These are phyloP conservation scores for Amphirosellinia nigrospora DNA, from an alignment of 495 filamentous ascomycete species.

Conservation along the genomic window DNA sequence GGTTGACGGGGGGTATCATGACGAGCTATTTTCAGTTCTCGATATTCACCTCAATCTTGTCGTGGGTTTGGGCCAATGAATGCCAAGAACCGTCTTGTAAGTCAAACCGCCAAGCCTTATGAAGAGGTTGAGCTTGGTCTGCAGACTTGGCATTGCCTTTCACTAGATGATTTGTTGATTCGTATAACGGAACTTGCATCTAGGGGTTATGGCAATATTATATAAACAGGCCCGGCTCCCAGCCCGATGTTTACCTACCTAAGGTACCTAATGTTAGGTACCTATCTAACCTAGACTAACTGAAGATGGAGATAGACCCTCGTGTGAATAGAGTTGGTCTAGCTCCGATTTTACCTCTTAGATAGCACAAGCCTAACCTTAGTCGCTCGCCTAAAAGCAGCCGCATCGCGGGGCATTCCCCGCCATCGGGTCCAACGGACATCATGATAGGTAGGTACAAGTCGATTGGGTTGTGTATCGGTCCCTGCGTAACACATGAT, in stretches of 20 bases:
- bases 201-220: background rate
- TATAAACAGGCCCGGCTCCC: no score
- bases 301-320: background rate
- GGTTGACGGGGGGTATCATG: background rate
- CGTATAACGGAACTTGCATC: background rate
- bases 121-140: background rate
- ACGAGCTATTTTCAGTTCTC: background rate
- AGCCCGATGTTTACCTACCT: no score
- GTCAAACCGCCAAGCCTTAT: slow-evolving; percentile 4
- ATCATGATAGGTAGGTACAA: slow-evolving; percentile 13
- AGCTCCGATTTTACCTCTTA: no score
- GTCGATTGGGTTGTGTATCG: background rate
- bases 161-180: background rate
- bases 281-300: no score
- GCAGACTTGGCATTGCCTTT: slow-evolving; percentile 6
- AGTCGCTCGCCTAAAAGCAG: background rate
- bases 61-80: background rate
- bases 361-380: background rate
- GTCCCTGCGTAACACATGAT: background rate
- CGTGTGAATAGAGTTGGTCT: no score
- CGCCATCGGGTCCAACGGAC: slow-evolving; percentile 4
- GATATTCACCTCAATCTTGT: background rate
- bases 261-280: no score
- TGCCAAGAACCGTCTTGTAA: background rate
- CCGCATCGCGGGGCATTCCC: slow-evolving; percentile 26